Percentiles rank a stretch among this genome's conserved stretches.
These are phyloP conservation scores for Sanghuangporus sanghuang DNA, from an alignment of 1,284 basidiomycete species.

Conservation along the genomic window DNA sequence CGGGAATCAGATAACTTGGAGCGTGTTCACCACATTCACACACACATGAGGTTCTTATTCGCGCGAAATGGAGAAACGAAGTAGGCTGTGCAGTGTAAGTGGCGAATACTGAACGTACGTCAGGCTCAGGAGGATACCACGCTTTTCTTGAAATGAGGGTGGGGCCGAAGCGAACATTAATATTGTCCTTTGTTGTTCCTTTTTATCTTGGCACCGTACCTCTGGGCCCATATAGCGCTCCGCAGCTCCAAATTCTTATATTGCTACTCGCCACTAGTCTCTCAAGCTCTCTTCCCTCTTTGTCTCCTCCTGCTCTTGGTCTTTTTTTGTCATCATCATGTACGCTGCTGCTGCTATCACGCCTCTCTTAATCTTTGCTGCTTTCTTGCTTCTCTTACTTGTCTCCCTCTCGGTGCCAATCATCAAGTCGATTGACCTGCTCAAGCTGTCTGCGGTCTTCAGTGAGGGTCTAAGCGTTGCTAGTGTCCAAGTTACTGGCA, in stretches of 20 bases:
- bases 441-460: conserved; percentile 38
- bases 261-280: neutral
- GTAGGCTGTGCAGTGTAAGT: neutral
- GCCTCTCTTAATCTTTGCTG: conserved; percentile 41
- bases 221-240: neutral
- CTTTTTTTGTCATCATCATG: conserved; percentile 24
- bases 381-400: conserved; percentile 51
- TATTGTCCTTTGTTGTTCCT: neutral
- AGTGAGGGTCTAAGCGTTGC: conserved; percentile 28
- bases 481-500: conserved; percentile 32
- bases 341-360: conserved; percentile 29
- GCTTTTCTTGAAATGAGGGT: neutral
- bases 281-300: neutral
- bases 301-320: neutral
- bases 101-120: neutral
- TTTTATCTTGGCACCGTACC: neutral
- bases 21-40: no score
- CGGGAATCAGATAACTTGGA: no score
- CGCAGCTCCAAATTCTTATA: neutral
- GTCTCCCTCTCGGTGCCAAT: conserved; percentile 57
- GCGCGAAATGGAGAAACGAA: no score
- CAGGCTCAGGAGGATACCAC: neutral
- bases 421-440: conserved; percentile 48
- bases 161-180: neutral
- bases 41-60: no score